phyloP scores from a whole-genome alignment of 225 moss, liverwort and hornwort species.

The Pleurozium schreberi region DNA sequence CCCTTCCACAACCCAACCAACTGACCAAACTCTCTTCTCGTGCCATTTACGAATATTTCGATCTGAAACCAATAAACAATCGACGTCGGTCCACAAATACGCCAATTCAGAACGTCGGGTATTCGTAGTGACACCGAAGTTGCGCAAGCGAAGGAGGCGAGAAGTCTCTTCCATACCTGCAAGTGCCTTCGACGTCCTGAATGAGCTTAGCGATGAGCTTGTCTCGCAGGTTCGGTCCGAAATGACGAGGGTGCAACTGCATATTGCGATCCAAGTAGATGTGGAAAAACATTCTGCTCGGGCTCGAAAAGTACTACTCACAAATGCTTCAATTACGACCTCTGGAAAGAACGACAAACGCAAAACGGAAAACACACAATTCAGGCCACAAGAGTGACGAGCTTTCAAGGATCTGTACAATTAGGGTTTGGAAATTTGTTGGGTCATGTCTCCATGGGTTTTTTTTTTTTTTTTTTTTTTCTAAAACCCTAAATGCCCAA shows the following conservation, averaged over 20 bases:
- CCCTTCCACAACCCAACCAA: neutral
- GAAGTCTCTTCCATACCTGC: conserved; percentile 33
- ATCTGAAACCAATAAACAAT: neutral
- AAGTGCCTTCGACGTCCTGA: conserved; percentile 87
- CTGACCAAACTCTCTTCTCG: neutral
- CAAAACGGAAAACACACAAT: neutral
- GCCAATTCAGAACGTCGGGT: neutral
- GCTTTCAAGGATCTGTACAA: neutral
- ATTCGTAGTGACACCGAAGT: neutral
- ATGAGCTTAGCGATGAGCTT: conserved; percentile 86
- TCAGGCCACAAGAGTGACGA: neutral
- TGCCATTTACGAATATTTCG: neutral
- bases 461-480: too few species aligned
- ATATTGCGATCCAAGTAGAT: conserved; percentile 75
- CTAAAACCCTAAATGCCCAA: too few species aligned
- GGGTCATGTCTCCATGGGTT: too few species aligned
- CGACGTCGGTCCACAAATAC: neutral
- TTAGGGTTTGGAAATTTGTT: neutral
- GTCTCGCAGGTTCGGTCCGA: conserved; percentile 71
- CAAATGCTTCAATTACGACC: neutral
- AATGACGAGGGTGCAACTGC: conserved; percentile 86
- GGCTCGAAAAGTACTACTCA: neutral
- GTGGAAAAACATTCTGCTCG: conserved; percentile 63
- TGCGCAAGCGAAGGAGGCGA: neutral
- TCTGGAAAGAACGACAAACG: neutral